Evolutionary conservation across 192 early-diverging fungal species (phyloP).

Genomic region (Thamnidium elegans): DNA sequence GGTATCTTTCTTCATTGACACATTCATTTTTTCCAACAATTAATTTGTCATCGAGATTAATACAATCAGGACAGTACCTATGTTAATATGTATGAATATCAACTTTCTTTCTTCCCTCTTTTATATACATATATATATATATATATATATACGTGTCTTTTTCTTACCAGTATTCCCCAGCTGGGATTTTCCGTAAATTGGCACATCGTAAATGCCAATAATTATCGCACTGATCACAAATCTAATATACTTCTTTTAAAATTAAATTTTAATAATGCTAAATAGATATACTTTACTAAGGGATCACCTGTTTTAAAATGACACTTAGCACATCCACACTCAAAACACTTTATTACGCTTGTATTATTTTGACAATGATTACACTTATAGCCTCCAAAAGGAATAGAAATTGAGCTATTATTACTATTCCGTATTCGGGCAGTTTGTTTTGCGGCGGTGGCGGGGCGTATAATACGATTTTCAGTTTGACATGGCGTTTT

Average conservation of each 20-base stretch:
- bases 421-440: no score
- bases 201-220: constrained; percentile 55
- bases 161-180: constrained; percentile 40
- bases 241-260: background rate
- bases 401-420: background rate
- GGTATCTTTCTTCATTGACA: constrained; percentile 33
- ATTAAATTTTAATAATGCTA: background rate
- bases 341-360: constrained; percentile 29
- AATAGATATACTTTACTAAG: constrained; percentile 30
- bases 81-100: background rate
- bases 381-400: constrained; percentile 1
- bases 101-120: no score
- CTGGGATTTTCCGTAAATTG: constrained; percentile 40
- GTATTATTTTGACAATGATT: constrained; percentile 13
- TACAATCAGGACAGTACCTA: constrained; percentile 43
- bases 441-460: background rate
- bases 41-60: constrained; percentile 38
- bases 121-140: no score
- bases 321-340: constrained; percentile 53
- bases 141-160: no score
- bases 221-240: constrained; percentile 57
- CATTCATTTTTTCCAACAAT: constrained; percentile 41
- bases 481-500: background rate
- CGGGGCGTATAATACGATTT: no score
- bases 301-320: constrained; percentile 52